Evolutionary conservation across 805 yeast species (phyloP), one percentile per base, ranked within the genome.

Genomic region (Nematodospora valgi): DNA sequence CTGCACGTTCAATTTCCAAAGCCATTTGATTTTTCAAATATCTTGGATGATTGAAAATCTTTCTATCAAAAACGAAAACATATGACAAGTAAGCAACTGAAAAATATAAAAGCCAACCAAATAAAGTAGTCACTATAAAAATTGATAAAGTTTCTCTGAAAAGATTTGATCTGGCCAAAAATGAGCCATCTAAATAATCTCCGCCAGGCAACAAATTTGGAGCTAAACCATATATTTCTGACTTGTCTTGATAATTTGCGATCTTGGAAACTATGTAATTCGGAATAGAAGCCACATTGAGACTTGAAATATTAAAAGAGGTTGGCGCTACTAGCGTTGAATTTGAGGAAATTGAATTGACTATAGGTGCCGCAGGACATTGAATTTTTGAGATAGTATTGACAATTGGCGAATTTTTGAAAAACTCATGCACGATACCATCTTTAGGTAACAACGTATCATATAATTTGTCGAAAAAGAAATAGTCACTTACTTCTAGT

Each of bases 31-130:
- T 91, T 59, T 93, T 93, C 62, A 93, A 73, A 61, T 86, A 91
- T 58, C 96, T 76, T 40, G 98, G 98, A 59, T 93, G 98, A 63
- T 91, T 86, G 74, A 91, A 87, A 40, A 87, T 86, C 36, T 80
- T 80, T 55, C 81, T 83, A 62, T 93, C 97, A 56, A 86, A 93
- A 16, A 93, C 79, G 47, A 82, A 78, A 23, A 70, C 47, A 58
- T 85, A 93, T 8, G 95, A 80, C n/a, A 84, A 49, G 11, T 80
- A 69, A 3, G 98, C 98, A 34, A 79, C 82, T 13, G 64, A 47
- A 27, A 88, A 66, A 59, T 93, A 93, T 29, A 91, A 61, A n/a
- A 80, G 24, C 85, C 91, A 81, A 27, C 98, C 98, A 51, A 91
- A 89, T 4, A 91, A 38, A 21, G 87, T 75, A 47, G 88, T 83